Conservation (phyloP, 768 basidiomycete species). For the Obba rivulosa region DNA sequence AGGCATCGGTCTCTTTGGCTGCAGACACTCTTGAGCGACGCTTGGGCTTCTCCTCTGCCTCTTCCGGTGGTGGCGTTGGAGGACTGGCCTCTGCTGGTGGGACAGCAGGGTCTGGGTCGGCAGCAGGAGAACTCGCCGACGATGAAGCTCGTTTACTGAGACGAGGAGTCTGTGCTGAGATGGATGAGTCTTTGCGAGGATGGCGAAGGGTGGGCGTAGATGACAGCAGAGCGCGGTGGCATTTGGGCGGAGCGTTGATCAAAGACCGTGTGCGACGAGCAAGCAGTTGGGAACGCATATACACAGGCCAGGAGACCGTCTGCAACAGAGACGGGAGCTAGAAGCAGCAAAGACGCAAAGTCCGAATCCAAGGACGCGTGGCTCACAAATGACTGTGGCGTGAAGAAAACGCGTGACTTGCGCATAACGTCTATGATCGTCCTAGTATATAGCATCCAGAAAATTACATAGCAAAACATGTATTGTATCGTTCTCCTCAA, state of each 20-base stretch:
- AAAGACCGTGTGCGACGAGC: conserved; percentile 29
- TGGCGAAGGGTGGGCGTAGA: conserved; percentile 24
- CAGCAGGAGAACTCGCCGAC: conserved; percentile 21
- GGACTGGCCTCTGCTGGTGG: conserved; percentile 14
- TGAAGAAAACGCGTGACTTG: neutral
- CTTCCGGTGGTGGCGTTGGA: conserved; percentile 28
- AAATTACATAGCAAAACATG: conserved; percentile 1
- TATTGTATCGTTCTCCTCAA: neutral
- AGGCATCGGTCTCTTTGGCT: conserved; percentile 7
- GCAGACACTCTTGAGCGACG: conserved; percentile 30
- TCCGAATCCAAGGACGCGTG: too few relatives aligned
- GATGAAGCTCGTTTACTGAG: conserved; percentile 28
- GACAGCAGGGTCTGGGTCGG: conserved; percentile 10
- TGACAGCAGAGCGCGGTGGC: conserved; percentile 24
- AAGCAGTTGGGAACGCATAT: conserved; percentile 34
- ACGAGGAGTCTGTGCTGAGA: conserved; percentile 14
- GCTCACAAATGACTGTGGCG: too few relatives aligned
- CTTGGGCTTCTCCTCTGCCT: conserved; percentile 30
- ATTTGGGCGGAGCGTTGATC: conserved; percentile 20
- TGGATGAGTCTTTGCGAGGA: conserved; percentile 24
- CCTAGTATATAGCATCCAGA: neutral
- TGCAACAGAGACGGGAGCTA: conserved; percentile 4
- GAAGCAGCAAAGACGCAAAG: neutral
- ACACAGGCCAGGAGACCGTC: conserved; percentile 10
- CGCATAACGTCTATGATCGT: neutral